These are phyloP conservation scores for Penicillium sp. DNA, from an alignment of 2,329 filamentous ascomycete genomes.

Conservation along the genomic window DNA sequence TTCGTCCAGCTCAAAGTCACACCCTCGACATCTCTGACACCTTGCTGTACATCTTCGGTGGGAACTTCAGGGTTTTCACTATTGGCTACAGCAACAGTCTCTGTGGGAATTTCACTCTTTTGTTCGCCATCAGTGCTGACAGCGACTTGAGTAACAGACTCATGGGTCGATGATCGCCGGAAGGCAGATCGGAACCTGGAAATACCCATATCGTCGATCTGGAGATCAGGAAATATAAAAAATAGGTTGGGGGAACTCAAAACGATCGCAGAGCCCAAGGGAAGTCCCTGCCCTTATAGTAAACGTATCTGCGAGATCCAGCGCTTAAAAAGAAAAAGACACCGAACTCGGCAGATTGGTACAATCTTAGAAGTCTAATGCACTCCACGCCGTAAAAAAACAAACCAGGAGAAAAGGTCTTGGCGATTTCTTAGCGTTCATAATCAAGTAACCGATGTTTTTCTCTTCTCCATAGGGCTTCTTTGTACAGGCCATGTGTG, in stretches of 20 bases:
- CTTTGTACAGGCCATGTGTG: background rate
- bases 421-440: conserved; percentile 1
- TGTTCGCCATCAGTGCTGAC: background rate
- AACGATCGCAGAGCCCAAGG: background rate
- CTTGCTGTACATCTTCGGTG: conserved; percentile 5
- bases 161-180: conserved; percentile 3
- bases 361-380: background rate
- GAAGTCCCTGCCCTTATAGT: conserved; percentile 4
- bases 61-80: background rate
- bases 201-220: background rate
- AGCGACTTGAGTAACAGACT: background rate
- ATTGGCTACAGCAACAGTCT: background rate
- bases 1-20: conserved; percentile 41
- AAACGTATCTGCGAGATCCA: background rate
- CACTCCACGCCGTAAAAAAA: background rate
- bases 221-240: background rate
- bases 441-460: background rate
- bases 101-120: background rate
- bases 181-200: conserved; percentile 1
- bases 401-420: background rate
- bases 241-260: background rate
- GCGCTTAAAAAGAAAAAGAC: background rate
- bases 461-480: background rate
- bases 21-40: conserved; percentile 28
- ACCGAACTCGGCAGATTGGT: conserved; percentile 5